Conservation (phyloP, 1,284 basidiomycete genomes). For the Cryptococcus depauperatus region DNA sequence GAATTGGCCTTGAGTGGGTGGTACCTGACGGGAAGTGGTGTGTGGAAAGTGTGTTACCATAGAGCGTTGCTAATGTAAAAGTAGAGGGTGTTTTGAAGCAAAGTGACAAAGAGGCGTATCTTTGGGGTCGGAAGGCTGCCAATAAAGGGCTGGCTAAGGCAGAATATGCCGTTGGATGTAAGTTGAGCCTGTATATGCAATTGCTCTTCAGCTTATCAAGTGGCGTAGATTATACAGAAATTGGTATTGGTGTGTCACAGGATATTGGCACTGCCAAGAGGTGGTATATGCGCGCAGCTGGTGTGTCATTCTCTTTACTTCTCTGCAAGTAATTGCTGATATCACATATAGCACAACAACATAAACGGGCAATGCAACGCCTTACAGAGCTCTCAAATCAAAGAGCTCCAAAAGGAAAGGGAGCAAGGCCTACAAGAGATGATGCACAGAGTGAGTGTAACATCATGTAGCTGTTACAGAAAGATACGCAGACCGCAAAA, state of each 20-base stretch:
- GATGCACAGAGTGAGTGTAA: slow-evolving; percentile 87
- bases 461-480: slow-evolving; percentile 51
- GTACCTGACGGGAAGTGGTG: slow-evolving; percentile 80
- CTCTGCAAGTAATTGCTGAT: slow-evolving; percentile 1
- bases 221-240: slow-evolving; percentile 75
- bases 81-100: slow-evolving; percentile 88
- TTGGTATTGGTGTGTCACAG: slow-evolving; percentile 94
- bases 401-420: slow-evolving; percentile 44
- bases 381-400: slow-evolving; percentile 60
- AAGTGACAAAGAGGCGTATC: slow-evolving; percentile 92
- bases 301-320: slow-evolving; percentile 49
- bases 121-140: slow-evolving; percentile 89
- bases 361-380: slow-evolving; percentile 62
- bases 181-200: slow-evolving; percentile 12
- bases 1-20: slow-evolving; percentile 94
- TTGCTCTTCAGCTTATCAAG: background rate
- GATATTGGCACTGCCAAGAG: slow-evolving; percentile 92
- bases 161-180: slow-evolving; percentile 85
- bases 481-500: background rate
- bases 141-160: slow-evolving; percentile 90
- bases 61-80: slow-evolving; percentile 14
- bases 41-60: slow-evolving; percentile 10
- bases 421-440: slow-evolving; percentile 77
- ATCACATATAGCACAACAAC: slow-evolving; percentile 32
- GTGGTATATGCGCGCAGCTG: slow-evolving; percentile 98